Evolutionary conservation across 2,329 filamentous ascomycete genomes (phyloP), one percentile per base, ranked within the genome.

Genomic region (Chrysoporthe puriensis): DNA sequence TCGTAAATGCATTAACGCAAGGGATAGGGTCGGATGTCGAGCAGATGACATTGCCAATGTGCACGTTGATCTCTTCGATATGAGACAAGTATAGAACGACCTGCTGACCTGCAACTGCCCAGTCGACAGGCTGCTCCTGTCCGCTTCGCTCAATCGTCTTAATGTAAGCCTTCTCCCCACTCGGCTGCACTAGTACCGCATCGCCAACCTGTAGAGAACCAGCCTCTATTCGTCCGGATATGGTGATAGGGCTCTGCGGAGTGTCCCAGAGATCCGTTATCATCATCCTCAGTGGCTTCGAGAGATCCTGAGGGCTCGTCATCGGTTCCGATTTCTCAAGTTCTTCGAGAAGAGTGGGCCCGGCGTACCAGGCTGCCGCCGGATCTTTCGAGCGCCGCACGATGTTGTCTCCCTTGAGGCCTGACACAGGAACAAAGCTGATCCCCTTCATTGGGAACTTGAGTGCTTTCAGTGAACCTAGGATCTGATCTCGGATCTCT

Each of bases 21-120:
- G 83, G 80, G 44, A 97, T 90, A 0, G 93, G 90, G 1, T 85
- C 80, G 1, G 84, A 83, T 0, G 88, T 84, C 60, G 87, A 85
- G 79, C 94, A 97, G n/a, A 97, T 80, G 21, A 98, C 91, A 75
- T 98, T 94, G 26, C 96, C 96, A 8, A 91, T 85, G 58, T 89
- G 88, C 11, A 99, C 85, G 73, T 97, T 91, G 18, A 92, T 86
- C 0, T 92, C 87, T 26, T 98, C 95, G 75, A 97, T 93, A 72
- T 95, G 91, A 9, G 88, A 85, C 61, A 99, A 84, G 72, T 96
- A 91, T n/a, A 99, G 81, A 0, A 90, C 90, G 18, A 92, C 88
- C 69, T 96, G 97, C 75, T 98, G 93, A 1, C 95, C 95, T 0
- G 95, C 94, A 16, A 97, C 94, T 0, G 92, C 93, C 93, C 94